Base-by-base conservation (phyloP, 192 early-diverging fungal species). In the Jimgerdemannia flammicorona region DNA sequence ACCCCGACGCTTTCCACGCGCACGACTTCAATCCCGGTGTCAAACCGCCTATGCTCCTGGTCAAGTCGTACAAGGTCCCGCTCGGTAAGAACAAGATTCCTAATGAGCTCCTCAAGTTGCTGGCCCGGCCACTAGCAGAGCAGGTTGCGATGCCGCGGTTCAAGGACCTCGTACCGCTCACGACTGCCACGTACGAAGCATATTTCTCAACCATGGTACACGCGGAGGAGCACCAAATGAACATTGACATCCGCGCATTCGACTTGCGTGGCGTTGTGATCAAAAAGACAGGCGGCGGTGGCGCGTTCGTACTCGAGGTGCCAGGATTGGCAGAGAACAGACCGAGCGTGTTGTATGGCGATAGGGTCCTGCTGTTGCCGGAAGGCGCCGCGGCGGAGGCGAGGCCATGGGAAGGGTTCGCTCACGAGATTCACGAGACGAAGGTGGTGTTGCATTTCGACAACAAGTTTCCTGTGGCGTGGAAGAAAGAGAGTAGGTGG, bases 231-330 rank as follows among this genome's bases (percentile, higher is more conserved):
- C 70, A 77, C 63, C 67, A 75, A 10, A 9, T 75, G 4, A 69
- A 81, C 10, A 74, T 77, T 40, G 80, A 81, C 49, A 77, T 81
- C 17, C 75, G 73, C 3, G 71, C 75, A 2, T 81, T 77, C 67
- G 78, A 81, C n/a, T 70, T 81, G 3, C 74, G 43, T 11, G 78
- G 75, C 76, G 73, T 78, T 3, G 76, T 75, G 71, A 70, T 81
- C 64, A 77, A 78, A 9, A 29, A 78, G 9, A 72, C 68, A 7
- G 69, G 73, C 9, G 49, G 64, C 8, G 69, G 73, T 14, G 49
- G 64, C 6, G 74, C 74, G 39, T 78, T 71, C 44, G 77, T 81
- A 29, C 80, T 81, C 14, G 76, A 81, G 67, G 80, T 81, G n/a
- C 65, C 67, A 4, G 80, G 80, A 2, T 76, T 81, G 0, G 73